Evolutionary conservation across 2,329 filamentous ascomycete genomes (phyloP).

Genomic region (Aspergillus carbonarius): DNA sequence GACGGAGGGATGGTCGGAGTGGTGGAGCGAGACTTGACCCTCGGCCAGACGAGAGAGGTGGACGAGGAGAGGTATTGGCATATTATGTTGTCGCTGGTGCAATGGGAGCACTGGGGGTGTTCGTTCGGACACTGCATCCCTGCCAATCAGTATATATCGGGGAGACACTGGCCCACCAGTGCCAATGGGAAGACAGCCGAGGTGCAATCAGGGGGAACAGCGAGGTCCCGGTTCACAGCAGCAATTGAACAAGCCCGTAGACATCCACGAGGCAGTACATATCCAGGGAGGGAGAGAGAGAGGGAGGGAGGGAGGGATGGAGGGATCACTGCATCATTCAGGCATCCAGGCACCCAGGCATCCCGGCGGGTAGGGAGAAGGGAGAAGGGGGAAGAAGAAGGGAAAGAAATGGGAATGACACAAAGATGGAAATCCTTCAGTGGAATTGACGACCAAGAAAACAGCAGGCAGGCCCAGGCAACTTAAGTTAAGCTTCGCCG

Average conservation of each 20-base stretch:
- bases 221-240: neutral
- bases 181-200: neutral
- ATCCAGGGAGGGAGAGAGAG: neutral
- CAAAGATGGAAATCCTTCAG: neutral
- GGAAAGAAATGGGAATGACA: neutral
- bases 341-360: conserved; percentile 2
- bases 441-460: neutral
- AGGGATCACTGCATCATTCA: neutral
- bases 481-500: conserved; percentile 1
- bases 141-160: conserved; percentile 12
- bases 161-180: neutral
- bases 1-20: conserved; percentile 7
- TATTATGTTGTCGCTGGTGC: conserved; percentile 14
- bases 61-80: conserved; percentile 16
- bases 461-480: neutral
- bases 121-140: conserved; percentile 16
- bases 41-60: conserved; percentile 13
- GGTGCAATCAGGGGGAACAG: neutral
- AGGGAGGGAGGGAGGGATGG: no score
- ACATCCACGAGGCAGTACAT: neutral
- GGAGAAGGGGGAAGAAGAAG: neutral
- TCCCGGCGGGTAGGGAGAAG: neutral
- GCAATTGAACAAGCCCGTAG: neutral
- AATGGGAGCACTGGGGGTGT: conserved; percentile 18
- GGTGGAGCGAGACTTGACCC: conserved; percentile 14